phyloP scores from a whole-genome alignment of 768 basidiomycete genomes.

The Tulasnella sp. region DNA sequence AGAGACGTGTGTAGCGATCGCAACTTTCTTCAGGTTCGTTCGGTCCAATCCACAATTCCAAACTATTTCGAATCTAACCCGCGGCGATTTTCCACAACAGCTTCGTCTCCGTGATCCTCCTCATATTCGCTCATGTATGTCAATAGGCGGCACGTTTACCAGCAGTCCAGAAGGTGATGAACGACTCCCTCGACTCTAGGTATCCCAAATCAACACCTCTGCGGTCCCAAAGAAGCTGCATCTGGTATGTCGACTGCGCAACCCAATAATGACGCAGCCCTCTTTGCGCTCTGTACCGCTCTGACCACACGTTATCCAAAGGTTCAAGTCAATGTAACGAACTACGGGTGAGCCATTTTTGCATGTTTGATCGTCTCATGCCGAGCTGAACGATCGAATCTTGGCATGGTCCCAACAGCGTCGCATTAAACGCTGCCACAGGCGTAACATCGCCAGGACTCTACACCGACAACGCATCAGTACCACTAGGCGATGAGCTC shows the following conservation, averaged over 20 bases:
- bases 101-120: conserved; percentile 34
- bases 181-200: conserved; percentile 27
- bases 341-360: conserved; percentile 34
- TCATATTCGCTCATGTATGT: conserved; percentile 38
- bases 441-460: conserved; percentile 35
- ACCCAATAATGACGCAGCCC: conserved; percentile 4
- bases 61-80: not conserved
- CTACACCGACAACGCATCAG: conserved; percentile 35
- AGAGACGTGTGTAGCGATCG: conserved; percentile 32
- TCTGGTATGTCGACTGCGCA: conserved; percentile 31
- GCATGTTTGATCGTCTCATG: conserved; percentile 19
- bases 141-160: not conserved
- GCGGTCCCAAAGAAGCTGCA: conserved; percentile 34
- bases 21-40: conserved; percentile 34
- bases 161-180: conserved; percentile 16
- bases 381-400: conserved; percentile 8
- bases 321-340: conserved; percentile 37
- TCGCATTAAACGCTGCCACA: conserved; percentile 33
- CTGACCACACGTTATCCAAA: conserved; percentile 9
- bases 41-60: conserved; percentile 25
- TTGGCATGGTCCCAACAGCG: conserved; percentile 28
- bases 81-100: conserved; percentile 28
- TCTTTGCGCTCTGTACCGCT: not conserved
- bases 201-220: conserved; percentile 36
- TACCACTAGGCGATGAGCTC: conserved; percentile 30